Base-by-base conservation (phyloP, 768 basidiomycete species). In the Lactarius tabidus region DNA sequence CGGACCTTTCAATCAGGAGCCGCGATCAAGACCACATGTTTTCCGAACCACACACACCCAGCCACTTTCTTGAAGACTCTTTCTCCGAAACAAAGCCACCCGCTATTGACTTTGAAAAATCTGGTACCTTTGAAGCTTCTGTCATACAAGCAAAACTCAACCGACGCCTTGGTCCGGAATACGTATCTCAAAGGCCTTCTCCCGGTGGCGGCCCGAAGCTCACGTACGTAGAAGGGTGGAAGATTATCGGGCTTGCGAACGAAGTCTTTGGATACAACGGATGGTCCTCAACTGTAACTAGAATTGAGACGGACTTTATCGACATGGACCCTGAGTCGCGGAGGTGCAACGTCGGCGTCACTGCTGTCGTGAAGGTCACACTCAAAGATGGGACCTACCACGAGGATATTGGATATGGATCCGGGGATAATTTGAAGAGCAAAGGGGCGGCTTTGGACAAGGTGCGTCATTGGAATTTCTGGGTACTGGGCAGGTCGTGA, bases 261-360 rank as follows among this genome's bases (percentile, higher is more conserved):
- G 96, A 99, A 69, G 91, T 98, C 51, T 98, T 99, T 76, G 96
- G 96, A 1, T 98, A 94, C 80, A 93, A 98, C 68, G 97, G 95
- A 29, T 95, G 94, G 95, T 91, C 89, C 66, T 90, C 92, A 1
- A 89, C 75, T 56, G 80, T 96, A 55, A 83, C 91, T 66, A 90
- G 73, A 61, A 75, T 97, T 38, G 84, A 85, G 9, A 90, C 87
- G 3, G 91, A 92, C 71, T 91, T 90, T 74, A 75, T 89, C 63
- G 96, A 98, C 73, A 84, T 77, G 70, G 85, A 80, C 69, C 85
- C 90, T 63, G 86, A 91, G 62, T 81, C 85, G 2, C 79, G 77
- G 63, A 75, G 87, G 67, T 92, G 79, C 74, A 86, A 77, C 58
- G 83, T 91, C 48, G 91, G 93, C 0, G 87, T 93, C 15, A 89